A percentile compares a stretch with the other conserved stretches of the same genome.
Evolutionary conservation across 1,284 basidiomycete genomes (phyloP).

Genomic region (Rhodofomes roseus): DNA sequence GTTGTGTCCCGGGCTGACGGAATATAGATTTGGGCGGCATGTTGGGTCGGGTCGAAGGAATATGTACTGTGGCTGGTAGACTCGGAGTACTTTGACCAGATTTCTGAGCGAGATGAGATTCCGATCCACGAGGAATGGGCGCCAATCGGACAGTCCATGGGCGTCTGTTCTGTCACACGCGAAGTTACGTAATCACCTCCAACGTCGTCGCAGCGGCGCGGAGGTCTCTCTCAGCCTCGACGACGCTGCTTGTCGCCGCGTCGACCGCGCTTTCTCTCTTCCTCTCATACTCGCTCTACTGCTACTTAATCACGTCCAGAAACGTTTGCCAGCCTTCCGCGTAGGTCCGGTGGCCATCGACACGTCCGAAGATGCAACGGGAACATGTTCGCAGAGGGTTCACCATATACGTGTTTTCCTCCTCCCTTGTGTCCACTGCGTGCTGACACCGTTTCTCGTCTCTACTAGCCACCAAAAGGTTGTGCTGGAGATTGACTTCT

Average conservation of each 20-base stretch:
- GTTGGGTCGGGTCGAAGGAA: neutral
- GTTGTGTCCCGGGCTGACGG: slow-evolving; percentile 83
- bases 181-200: neutral
- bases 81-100: neutral
- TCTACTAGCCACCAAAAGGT: slow-evolving; percentile 92
- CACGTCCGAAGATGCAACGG: slow-evolving; percentile 49
- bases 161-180: neutral
- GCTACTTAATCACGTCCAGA: neutral
- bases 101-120: slow-evolving; percentile 1
- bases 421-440: slow-evolving; percentile 13
- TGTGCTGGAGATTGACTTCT: slow-evolving; percentile 85
- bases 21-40: slow-evolving; percentile 85
- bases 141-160: neutral
- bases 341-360: neutral
- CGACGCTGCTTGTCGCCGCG: neutral
- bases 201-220: neutral
- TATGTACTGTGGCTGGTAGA: neutral
- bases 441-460: slow-evolving; percentile 50
- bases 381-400: slow-evolving; percentile 77
- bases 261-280: too few species aligned
- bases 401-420: slow-evolving; percentile 70
- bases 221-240: neutral
- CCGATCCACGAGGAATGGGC: neutral
- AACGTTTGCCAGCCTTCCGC: neutral
- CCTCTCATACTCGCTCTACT: too few species aligned